Base-by-base conservation (phyloP, 768 basidiomycete genomes). In the Lactarius evosmus region DNA sequence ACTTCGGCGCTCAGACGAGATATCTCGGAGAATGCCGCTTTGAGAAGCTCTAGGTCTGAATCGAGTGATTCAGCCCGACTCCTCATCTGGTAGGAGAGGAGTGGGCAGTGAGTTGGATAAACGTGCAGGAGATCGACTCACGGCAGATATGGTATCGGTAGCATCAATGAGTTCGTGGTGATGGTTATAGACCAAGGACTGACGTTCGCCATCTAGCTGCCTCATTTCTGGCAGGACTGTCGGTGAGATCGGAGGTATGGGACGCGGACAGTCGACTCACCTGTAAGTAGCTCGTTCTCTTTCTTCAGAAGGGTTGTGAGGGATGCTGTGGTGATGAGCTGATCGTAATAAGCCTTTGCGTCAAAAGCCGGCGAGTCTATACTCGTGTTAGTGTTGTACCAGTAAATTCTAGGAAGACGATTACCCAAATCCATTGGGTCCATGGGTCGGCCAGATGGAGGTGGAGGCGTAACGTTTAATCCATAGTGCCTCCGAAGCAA, bases 161-260 rank as follows among this genome's bases (percentile, higher is more conserved):
- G 95, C 95, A 1, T 92, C 91, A 56, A 97, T 95, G 22, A 97
- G 86, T 68, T 97, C 95, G 63, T 95, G 93, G 70, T 97, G 95
- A 71, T 95, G 94, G 69, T 95, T 94, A 72, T 97, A 97, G 12
- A 97, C 94, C 50, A 97, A 79, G 9, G 90, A 89, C 74, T 97
- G 94, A 27, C 92, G 79, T 70, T 96, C 94, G 70, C 88, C 85
- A 61, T 96, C 93, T 16, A 97, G 76, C 66, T 93, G 84, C 34
- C 91, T 81, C 63, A 97, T 95, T 74, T 96, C 95, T 94, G 50
- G 25, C 5, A 2, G 29, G 41, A 4, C 1, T 9, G 27, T 41
- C 46, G n/a, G 19, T 38, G 19, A 36, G 27, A 12, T 27, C 6
- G 8, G 19, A 44, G 17, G n/a, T 11, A 34, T 19, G 36, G 29